Base-by-base conservation (phyloP, 2,329 filamentous ascomycete species). In the Leptographium lundbergii region DNA sequence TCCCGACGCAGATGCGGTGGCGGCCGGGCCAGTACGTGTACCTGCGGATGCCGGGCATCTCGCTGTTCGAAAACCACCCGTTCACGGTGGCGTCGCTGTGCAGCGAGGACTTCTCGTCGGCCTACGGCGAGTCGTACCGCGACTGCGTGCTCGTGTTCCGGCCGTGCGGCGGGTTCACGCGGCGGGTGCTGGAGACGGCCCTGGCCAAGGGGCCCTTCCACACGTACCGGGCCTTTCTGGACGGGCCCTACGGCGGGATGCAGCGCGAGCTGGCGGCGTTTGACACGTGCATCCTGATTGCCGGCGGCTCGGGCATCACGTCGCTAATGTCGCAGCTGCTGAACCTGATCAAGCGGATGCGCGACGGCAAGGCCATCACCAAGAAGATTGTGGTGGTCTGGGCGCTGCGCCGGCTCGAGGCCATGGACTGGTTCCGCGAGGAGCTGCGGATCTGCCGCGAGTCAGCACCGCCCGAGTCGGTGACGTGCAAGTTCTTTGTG, bases 381-480 rank as follows among this genome's bases (percentile, higher is more conserved):
- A 89, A 88, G 69, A 89, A 87, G 63, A 87, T 97, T 6, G 87
- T 94, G 19, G 89, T 97, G 1, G 82, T 97, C n/a, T 97, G 92
- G 92, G 85, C 91, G 6, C 77, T 96, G 64, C 95, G 94, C 72
- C 84, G 88, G 59, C 84, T 94, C 17, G 92, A 96, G 71, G 89
- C 90, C 1, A 90, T 97, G 85, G 90, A 96, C 69, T 97, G 92
- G 92, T 97, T 96, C 78, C 88, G 89, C 64, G 91, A 96, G 72
- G 92, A 96, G 71, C 78, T 96, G 60, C 83, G 91, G 54, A 95
- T 96, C 66, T 96, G 92, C 73, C 83, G 90, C 66, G 89, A 96
- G 71, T 87, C 85, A 56, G 91, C 92, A 11, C 92, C 92, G 1
- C 88, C 89, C 0, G 89, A 94, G 68, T 87, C 88, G 34, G 88